Evolutionary conservation across 495 filamentous ascomycete species (phyloP).

Genomic region (Tuber brumale): DNA sequence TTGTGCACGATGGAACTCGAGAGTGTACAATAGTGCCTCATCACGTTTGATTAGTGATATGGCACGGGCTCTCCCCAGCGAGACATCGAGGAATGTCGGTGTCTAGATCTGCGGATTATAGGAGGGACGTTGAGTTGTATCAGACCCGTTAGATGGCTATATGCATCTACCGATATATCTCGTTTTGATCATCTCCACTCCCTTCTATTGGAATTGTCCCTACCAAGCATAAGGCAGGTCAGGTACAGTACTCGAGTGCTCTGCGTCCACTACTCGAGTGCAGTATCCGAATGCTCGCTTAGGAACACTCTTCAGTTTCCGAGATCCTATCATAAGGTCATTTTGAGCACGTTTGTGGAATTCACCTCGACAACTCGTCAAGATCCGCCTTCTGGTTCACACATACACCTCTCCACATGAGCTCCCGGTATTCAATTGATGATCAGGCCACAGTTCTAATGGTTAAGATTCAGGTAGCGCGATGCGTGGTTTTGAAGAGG

Average conservation of each 20-base stretch:
- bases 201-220: slow-evolving; percentile 16
- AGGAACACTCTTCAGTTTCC: slow-evolving; percentile 1
- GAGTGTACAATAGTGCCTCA: background rate
- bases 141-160: slow-evolving; percentile 9
- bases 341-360: slow-evolving; percentile 14
- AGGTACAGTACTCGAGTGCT: background rate
- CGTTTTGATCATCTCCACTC: slow-evolving; percentile 3
- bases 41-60: background rate
- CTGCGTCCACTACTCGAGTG: background rate
- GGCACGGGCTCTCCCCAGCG: background rate
- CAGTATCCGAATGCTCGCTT: background rate
- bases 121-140: background rate
- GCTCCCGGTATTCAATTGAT: slow-evolving; percentile 7
- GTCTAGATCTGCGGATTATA: background rate
- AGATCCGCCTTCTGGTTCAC: background rate
- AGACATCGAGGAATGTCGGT: background rate
- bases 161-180: slow-evolving; percentile 4
- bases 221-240: slow-evolving; percentile 6
- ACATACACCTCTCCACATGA: slow-evolving; percentile 11
- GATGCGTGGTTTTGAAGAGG: slow-evolving; percentile 14
- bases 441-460: slow-evolving; percentile 9
- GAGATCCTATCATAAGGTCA: slow-evolving; percentile 12
- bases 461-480: slow-evolving; percentile 7
- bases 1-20: background rate
- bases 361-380: slow-evolving; percentile 21